Evolutionary conservation across 2,329 filamentous ascomycete genomes (phyloP), one percentile per base, ranked within the genome.

Genomic region (Tricladium varicosporioides): DNA sequence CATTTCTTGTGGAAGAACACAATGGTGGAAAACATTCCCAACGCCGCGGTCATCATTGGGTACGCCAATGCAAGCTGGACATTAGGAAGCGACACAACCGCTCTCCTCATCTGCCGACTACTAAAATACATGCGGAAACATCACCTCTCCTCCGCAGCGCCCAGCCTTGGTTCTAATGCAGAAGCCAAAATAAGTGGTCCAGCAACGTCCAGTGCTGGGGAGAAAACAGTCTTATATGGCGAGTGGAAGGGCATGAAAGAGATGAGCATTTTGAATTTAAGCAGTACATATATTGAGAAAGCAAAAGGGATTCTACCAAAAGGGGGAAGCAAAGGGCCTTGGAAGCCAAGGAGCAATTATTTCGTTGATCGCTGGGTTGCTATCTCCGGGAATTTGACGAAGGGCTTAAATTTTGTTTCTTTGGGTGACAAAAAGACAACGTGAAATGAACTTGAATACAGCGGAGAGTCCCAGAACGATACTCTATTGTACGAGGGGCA

Each of bases 11-110:
- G 86, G 86, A 82, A 82, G 65, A 80, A 80, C 5, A 73, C 78
- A 54, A 87, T 90, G 85, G 69, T 90, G 1, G 80, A 88, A 62
- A 83, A 81, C 48, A 69, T 89, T 1, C 87, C 87, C 5, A 91
- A 90, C 65, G 72, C 81, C 1, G 76, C 78, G 1, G 76, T 84
- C 52, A 74, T 87, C 36, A 75, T 86, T 45, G 87, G 87, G 8
- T 90, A 89, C 68, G 80, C 83, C 16, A 83, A 86, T 48, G 79
- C 81, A 0, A 81, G 80, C 0, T 91, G 86, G 86, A 90, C 87
- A 0, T 78, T 87, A 0, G 86, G 86, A 2, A 80, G 83, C 0
- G 85, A 87, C 51, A 51, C 59, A 2, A 67, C 67, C 10, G 64
- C 67, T 1, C 31, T 48, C 13, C 48, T 65, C 2, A 51, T 69